These are phyloP conservation scores for Neostapfia colusana DNA, from an alignment of 176 grass and related monocot species.

Conservation along the genomic window DNA sequence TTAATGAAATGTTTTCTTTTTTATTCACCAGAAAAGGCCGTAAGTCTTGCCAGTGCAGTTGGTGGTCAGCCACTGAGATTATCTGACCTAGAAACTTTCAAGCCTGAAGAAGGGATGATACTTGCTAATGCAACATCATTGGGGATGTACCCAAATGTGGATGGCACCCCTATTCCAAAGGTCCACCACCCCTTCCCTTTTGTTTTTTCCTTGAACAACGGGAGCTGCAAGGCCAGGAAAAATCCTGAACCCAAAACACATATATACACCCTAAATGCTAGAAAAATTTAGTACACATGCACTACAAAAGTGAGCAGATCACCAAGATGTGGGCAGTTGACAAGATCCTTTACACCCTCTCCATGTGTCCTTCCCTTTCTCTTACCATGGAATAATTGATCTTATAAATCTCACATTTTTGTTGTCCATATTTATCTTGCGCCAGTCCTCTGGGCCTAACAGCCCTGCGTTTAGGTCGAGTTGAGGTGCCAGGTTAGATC, in stretches of 20 bases:
- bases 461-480: no score
- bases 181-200: constrained; percentile 24
- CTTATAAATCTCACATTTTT: background rate
- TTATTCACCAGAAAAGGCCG: constrained; percentile 69
- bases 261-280: no score
- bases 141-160: constrained; percentile 89
- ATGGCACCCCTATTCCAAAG: constrained; percentile 86
- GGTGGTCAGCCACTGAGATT: constrained; percentile 73
- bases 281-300: no score
- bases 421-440: no score
- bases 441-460: no score
- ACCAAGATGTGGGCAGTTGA: no score
- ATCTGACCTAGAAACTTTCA: constrained; percentile 78
- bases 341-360: no score
- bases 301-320: no score
- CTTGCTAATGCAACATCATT: constrained; percentile 97
- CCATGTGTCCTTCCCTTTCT: no score
- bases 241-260: no score
- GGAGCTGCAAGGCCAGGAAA: background rate
- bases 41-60: constrained; percentile 69
- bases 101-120: constrained; percentile 82
- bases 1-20: constrained; percentile 27
- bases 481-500: no score
- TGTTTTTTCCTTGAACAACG: background rate
- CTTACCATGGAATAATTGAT: no score